Conservation (phyloP, 1,284 basidiomycete species). For the Ceratobasidium sp. region DNA sequence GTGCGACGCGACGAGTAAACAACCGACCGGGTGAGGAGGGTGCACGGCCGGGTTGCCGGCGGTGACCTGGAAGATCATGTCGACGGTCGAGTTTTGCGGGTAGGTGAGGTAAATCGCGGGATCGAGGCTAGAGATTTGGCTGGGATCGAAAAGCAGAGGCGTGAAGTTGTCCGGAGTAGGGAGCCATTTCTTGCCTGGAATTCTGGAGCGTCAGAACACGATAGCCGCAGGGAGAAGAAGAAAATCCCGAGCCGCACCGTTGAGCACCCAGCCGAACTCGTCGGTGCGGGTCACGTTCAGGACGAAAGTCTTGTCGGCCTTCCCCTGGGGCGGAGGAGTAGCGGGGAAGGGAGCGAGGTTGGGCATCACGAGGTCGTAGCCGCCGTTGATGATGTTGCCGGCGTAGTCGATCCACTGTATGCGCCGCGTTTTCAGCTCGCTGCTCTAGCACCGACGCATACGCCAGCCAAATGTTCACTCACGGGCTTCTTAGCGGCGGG, state of each 20-base stretch:
- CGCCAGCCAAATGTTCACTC: not conserved
- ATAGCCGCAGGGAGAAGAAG: not conserved
- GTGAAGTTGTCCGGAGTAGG: constrained; percentile 5
- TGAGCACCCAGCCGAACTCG: constrained; percentile 33
- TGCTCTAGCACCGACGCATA: not conserved
- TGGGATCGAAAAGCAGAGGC: constrained; percentile 24
- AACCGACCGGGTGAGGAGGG: constrained; percentile 10
- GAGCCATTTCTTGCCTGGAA: not conserved
- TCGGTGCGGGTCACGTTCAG: constrained; percentile 14
- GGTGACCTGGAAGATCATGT: constrained; percentile 30
- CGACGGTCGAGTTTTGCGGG: constrained; percentile 17
- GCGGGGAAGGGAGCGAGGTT: constrained; percentile 28
- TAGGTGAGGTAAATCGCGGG: constrained; percentile 20
- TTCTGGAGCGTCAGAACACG: not conserved
- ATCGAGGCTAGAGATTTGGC: constrained; percentile 4
- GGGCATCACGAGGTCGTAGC: not conserved
- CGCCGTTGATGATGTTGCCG: constrained; percentile 34
- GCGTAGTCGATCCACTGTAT: constrained; percentile 36
- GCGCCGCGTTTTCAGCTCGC: not conserved
- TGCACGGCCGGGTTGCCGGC: constrained; percentile 15
- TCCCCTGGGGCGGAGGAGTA: constrained; percentile 22
- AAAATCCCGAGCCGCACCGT: not conserved
- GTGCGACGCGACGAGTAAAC: not conserved
- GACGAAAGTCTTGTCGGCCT: constrained; percentile 10
- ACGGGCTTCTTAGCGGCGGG: constrained; percentile 21